phyloP scores from a whole-genome alignment of 1,284 basidiomycete species.

The Fistulina hepatica region DNA sequence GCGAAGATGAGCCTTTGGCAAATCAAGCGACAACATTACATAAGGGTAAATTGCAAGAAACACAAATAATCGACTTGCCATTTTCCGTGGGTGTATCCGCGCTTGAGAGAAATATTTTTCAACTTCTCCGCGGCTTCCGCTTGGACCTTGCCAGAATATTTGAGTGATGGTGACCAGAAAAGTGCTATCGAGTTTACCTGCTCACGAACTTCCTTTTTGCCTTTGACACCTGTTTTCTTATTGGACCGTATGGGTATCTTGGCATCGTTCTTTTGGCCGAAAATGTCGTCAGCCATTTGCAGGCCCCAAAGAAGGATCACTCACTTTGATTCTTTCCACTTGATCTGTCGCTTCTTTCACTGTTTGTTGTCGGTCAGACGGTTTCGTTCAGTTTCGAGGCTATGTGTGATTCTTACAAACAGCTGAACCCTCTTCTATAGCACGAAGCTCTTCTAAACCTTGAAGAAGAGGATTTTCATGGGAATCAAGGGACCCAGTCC shows the following conservation, averaged over 20 bases:
- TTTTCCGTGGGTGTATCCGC: conserved; percentile 50
- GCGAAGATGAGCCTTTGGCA: conserved; percentile 52
- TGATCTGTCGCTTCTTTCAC: conserved; percentile 46
- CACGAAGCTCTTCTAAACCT: conserved; percentile 24
- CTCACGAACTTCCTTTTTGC: conserved; percentile 65
- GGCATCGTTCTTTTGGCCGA: conserved; percentile 54
- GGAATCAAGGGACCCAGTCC: conserved; percentile 19
- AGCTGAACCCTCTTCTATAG: conserved; percentile 35
- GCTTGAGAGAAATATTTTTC: conserved; percentile 42
- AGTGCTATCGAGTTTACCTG: conserved; percentile 29
- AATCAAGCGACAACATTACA: too few species aligned
- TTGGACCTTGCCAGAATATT: conserved; percentile 36
- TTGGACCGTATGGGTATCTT: conserved; percentile 54
- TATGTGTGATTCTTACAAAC: conserved; percentile 28
- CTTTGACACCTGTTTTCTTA: conserved; percentile 59
- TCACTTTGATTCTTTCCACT: conserved; percentile 50
- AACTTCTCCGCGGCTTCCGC: conserved; percentile 43
- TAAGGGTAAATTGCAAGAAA: neutral
- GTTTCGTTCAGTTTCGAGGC: neutral
- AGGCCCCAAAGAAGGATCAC: conserved; percentile 4
- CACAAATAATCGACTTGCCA: conserved; percentile 32
- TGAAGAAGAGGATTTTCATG: too few species aligned
- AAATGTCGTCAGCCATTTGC: too few species aligned
- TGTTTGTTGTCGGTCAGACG: conserved; percentile 18
- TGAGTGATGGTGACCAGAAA: neutral